Evolutionary conservation across 495 filamentous ascomycete genomes (phyloP).

Genomic region (Podospora didyma): DNA sequence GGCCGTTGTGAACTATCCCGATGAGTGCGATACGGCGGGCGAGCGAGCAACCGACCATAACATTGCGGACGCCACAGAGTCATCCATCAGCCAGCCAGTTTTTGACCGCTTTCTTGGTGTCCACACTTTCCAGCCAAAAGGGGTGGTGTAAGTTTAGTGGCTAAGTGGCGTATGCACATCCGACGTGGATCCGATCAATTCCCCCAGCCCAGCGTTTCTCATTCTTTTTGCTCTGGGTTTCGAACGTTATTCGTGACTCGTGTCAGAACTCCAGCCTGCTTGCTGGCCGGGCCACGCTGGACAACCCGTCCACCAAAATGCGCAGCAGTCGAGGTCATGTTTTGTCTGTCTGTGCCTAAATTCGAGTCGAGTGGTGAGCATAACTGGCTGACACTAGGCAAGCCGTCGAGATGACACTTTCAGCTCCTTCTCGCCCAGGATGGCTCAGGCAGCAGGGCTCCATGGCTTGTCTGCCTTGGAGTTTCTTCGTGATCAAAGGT

Average conservation of each 20-base stretch:
- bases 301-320: background rate
- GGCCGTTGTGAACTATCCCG: too few species aligned
- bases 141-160: too few species aligned
- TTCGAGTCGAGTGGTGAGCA: background rate
- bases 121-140: background rate
- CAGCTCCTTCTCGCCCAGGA: background rate
- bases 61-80: background rate
- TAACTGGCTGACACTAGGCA: background rate
- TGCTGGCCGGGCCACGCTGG: background rate
- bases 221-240: background rate
- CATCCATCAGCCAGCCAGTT: background rate
- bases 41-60: background rate
- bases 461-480: background rate
- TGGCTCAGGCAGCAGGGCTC: background rate
- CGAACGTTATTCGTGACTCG: conserved; percentile 8
- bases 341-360: background rate
- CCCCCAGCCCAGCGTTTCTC: background rate
- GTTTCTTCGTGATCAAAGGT: background rate
- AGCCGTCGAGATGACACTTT: background rate
- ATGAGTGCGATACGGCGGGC: too few species aligned
- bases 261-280: background rate
- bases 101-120: background rate
- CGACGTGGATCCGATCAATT: too few species aligned
- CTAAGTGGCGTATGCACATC: too few species aligned
- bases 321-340: background rate